Conservation (phyloP, 495 filamentous ascomycete species). For the Sporormia fimetaria region DNA sequence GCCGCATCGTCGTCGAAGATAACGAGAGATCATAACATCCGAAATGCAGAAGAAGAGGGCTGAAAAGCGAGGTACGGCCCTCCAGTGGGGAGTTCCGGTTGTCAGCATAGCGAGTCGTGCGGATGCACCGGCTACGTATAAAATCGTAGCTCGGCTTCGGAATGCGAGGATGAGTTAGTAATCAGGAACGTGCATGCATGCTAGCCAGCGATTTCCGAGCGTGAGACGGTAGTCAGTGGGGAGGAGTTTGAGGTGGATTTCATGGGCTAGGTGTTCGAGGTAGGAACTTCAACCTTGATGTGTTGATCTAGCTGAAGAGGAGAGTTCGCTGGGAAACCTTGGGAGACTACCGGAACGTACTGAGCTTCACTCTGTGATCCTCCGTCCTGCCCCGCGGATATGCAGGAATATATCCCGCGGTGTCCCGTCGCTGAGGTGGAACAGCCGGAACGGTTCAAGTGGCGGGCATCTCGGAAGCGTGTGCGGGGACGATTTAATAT, state of each 20-base stretch:
- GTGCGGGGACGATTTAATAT: too few species aligned
- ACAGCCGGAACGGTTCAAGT: constrained; percentile 40
- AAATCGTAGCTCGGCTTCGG: too few species aligned
- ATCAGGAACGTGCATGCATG: constrained; percentile 37
- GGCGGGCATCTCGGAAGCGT: constrained; percentile 40
- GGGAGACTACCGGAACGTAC: constrained; percentile 17
- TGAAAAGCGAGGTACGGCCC: too few species aligned
- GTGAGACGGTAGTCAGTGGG: constrained; percentile 50
- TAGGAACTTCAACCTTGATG: too few species aligned
- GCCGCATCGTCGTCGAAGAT: constrained; percentile 29
- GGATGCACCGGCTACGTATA: too few species aligned
- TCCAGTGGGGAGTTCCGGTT: too few species aligned
- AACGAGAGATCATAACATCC: constrained; percentile 37
- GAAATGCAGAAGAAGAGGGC: constrained; percentile 39
- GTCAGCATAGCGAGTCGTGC: too few species aligned
- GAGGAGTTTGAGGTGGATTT: constrained; percentile 35
- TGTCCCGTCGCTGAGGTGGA: constrained; percentile 37
- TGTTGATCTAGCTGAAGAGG: constrained; percentile 24
- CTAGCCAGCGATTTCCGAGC: constrained; percentile 47
- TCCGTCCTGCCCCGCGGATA: constrained; percentile 47
- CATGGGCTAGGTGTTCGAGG: constrained; percentile 36
- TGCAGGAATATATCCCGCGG: constrained; percentile 41
- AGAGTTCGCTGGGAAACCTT: constrained; percentile 11
- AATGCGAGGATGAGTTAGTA: constrained; percentile 32
- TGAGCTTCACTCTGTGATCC: constrained; percentile 28